Percentiles rank a stretch among this genome's conserved stretches.
Conservation (phyloP, 2,329 filamentous ascomycete species). For the Ambrosiella beaveri region DNA sequence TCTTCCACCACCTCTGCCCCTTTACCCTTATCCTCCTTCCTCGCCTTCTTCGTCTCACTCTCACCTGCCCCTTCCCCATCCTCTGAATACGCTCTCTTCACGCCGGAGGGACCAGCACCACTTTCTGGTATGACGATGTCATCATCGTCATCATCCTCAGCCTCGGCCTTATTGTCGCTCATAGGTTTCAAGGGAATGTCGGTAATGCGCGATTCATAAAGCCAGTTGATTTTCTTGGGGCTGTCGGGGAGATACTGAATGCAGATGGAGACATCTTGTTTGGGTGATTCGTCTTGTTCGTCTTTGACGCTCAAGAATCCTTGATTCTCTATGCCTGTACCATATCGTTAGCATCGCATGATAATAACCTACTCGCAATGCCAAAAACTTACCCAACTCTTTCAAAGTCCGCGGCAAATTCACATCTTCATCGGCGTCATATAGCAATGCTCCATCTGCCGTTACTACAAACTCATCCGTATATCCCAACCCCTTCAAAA, state of each 20-base stretch:
- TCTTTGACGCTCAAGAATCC: slow-evolving; percentile 75
- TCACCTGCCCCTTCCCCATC: slow-evolving; percentile 20
- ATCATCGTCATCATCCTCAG: slow-evolving; percentile 24
- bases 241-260: slow-evolving; percentile 32
- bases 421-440: slow-evolving; percentile 76
- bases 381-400: slow-evolving; percentile 43
- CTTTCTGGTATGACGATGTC: not conserved
- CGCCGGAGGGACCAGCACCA: slow-evolving; percentile 7
- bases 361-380: not conserved
- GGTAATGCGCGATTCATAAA: not conserved
- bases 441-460: slow-evolving; percentile 60
- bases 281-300: slow-evolving; percentile 54
- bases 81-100: slow-evolving; percentile 31
- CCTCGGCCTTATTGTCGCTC: slow-evolving; percentile 21
- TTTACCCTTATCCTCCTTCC: slow-evolving; percentile 24
- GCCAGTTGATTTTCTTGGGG: not conserved
- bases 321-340: slow-evolving; percentile 46
- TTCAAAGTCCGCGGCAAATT: slow-evolving; percentile 64
- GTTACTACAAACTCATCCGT: slow-evolving; percentile 65
- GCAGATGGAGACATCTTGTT: slow-evolving; percentile 64
- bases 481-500: slow-evolving; percentile 57
- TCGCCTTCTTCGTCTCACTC: slow-evolving; percentile 32
- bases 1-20: slow-evolving; percentile 19
- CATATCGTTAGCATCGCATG: slow-evolving; percentile 15
- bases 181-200: slow-evolving; percentile 4